Conservation (phyloP, 2,329 filamentous ascomycete species). For the Diaporthe nobilis region DNA sequence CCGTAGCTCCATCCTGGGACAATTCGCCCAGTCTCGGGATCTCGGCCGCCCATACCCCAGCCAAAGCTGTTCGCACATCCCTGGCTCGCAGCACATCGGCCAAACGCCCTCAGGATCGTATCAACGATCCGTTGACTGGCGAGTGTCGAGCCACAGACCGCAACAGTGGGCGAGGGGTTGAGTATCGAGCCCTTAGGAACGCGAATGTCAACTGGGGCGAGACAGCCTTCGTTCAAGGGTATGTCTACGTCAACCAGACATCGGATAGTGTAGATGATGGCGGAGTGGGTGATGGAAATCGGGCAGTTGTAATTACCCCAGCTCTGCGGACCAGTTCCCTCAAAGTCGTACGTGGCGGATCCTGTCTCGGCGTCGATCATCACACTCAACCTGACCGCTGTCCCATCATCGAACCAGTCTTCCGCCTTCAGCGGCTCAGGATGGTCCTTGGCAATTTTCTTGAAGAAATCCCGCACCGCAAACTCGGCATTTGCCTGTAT, state of each 20-base stretch:
- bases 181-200: constrained; percentile 51
- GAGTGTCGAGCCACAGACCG: constrained; percentile 72
- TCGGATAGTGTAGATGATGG: constrained; percentile 55
- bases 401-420: constrained; percentile 59
- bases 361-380: constrained; percentile 48
- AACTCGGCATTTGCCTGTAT: constrained; percentile 84
- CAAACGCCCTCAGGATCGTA: constrained; percentile 50
- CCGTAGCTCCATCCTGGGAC: constrained; percentile 53
- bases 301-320: constrained; percentile 55
- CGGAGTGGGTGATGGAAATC: constrained; percentile 54
- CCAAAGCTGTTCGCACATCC: constrained; percentile 52
- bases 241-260: constrained; percentile 53
- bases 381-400: constrained; percentile 51
- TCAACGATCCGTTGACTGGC: constrained; percentile 52
- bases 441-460: constrained; percentile 70
- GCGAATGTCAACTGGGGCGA: constrained; percentile 51
- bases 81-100: constrained; percentile 47
- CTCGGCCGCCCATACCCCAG: constrained; percentile 51
- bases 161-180: constrained; percentile 47
- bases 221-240: constrained; percentile 55
- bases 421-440: constrained; percentile 48
- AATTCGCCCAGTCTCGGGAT: constrained; percentile 47
- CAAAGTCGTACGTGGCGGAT: constrained; percentile 43
- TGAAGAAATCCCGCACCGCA: constrained; percentile 79
- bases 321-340: constrained; percentile 52